Base-by-base conservation (phyloP, 345 rosid species). In the Firmiana major region DNA sequence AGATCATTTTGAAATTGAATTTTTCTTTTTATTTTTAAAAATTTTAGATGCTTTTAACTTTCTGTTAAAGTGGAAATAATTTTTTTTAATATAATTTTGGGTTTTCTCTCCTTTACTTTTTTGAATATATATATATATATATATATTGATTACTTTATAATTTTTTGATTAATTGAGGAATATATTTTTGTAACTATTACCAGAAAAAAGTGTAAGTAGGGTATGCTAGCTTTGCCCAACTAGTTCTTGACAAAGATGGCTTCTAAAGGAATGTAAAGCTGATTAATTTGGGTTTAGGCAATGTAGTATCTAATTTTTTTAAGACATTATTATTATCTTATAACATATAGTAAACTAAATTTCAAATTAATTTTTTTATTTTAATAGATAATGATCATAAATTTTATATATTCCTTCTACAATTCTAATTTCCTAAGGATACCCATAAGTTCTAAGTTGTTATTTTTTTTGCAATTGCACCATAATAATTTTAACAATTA, bases 1-100 rank as follows among this genome's bases (percentile, higher is more conserved):
- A 77, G 75, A 75, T 81, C 86, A 68, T 81, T 82, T 83, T 79
- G 62, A 77, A 76, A 74, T 85, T 83, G 59, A 57, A 51, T 16
- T 15, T 12, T 12, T 48, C 51, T 51, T 51, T 58, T 19, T 31
- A n/a, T 40, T 58, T 28, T 46, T 0, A 77, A n/a, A 75, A n/a
- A 40, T 19, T 43, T 49, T 63, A 19, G 46, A 34, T 73, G 74
- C 48, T 4, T 71, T 15, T 43, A 55, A 10, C n/a, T 67, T 57
- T 15, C n/a, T 66, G 12, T 43, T 46, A 68, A 68, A 68, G 73
- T 7, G 15, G n/a, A 45, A 42, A 45, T 46, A 15, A 10, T 22
- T 24, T 26, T 17, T 24, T 59, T 15, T 13, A 26, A 45, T 51
- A 51, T 51, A 49, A 69, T 69, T 46, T 38, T 38, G 3, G 5